Conservation (phyloP, 257 asterid genomes). For the Cynanchum wilfordii region DNA sequence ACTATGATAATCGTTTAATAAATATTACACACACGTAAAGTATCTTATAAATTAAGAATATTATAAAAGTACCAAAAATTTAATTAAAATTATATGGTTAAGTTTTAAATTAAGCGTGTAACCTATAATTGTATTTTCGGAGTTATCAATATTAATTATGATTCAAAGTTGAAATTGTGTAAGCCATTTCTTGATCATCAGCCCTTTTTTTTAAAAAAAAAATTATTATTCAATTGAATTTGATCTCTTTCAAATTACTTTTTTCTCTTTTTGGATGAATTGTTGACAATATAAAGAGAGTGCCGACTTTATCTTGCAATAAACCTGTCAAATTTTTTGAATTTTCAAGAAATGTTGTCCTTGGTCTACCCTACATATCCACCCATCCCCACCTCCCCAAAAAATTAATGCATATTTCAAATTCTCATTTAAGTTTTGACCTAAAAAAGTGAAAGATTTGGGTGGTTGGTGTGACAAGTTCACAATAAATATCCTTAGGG, state of each 20-base stretch:
- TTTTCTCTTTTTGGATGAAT: background rate
- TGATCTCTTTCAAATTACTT: background rate
- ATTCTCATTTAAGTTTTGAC: background rate
- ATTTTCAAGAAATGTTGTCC: background rate
- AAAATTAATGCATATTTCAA: background rate
- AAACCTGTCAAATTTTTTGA: background rate
- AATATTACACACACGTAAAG: too few relatives aligned
- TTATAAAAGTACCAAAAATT: too few relatives aligned
- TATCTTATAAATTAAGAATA: too few relatives aligned
- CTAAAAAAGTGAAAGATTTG: background rate
- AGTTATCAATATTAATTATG: too few relatives aligned
- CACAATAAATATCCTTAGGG: too few relatives aligned
- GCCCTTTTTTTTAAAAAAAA: background rate
- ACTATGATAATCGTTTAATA: too few relatives aligned
- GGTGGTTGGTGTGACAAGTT: too few relatives aligned
- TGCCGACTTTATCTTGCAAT: background rate
- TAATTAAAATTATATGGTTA: too few relatives aligned
- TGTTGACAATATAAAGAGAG: background rate
- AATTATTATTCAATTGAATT: background rate
- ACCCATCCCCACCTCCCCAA: background rate
- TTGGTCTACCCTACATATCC: conserved; percentile 4
- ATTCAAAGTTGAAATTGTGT: too few relatives aligned
- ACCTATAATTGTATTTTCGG: too few relatives aligned
- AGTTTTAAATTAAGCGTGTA: too few relatives aligned
- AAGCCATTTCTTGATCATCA: background rate